Conservation (phyloP, 352 stramenopile genomes). For the Phytophthora ramorum region DNA sequence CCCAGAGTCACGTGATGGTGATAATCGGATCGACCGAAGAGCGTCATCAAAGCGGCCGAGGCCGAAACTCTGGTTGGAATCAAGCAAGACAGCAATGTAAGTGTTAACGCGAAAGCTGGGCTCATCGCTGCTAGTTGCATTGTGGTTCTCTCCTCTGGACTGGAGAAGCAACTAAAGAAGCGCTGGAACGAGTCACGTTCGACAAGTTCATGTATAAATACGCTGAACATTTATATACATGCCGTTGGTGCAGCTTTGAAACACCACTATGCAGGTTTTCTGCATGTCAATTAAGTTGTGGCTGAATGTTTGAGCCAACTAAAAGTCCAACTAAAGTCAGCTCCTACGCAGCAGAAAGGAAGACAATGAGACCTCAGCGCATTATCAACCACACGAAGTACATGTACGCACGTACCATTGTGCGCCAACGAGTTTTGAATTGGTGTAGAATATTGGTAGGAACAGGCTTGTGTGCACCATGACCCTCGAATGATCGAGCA, state of each 20-base stretch:
- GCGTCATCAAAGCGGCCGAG: constrained; percentile 9
- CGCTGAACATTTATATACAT: not conserved
- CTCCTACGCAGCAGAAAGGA: not conserved
- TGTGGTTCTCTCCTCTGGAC: not conserved
- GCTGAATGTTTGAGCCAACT: not conserved
- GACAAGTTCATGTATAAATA: constrained; percentile 8
- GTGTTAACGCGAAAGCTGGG: not conserved
- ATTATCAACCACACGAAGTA: not conserved
- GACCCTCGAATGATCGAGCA: constrained; percentile 11
- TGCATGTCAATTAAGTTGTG: not conserved
- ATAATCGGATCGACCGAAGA: constrained; percentile 26
- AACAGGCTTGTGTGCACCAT: constrained; percentile 27
- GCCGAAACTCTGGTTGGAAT: not conserved
- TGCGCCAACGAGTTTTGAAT: constrained; percentile 29
- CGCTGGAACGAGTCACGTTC: not conserved
- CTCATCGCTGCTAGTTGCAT: constrained; percentile 1
- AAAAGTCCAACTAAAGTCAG: constrained; percentile 2
- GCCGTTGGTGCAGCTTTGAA: not conserved
- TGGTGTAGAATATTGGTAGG: constrained; percentile 30
- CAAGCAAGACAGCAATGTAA: not conserved
- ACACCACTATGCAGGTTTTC: too few species aligned
- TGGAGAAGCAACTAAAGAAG: not conserved
- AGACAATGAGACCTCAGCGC: not conserved
- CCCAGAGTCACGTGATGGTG: constrained; percentile 26
- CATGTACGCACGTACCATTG: constrained; percentile 11